A percentile compares a stretch with the other conserved stretches of the same genome.
Evolutionary conservation across 2,329 filamentous ascomycete genomes (phyloP).

Genomic region (Xylaria polymorpha): DNA sequence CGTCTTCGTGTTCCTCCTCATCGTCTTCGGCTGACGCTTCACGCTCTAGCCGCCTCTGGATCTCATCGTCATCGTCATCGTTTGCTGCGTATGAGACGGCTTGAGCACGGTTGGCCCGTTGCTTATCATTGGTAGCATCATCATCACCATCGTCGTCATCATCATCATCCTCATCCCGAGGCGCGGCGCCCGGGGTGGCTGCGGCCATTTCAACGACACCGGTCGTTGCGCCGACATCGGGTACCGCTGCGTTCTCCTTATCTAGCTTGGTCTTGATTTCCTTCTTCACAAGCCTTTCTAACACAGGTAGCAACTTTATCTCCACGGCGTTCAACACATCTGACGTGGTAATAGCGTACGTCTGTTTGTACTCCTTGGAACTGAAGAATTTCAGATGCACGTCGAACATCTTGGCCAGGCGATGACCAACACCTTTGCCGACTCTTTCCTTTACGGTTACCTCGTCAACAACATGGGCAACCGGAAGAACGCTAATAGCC

Average conservation of each 20-base stretch:
- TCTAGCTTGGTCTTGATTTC: slow-evolving; percentile 86
- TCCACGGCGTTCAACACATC: slow-evolving; percentile 87
- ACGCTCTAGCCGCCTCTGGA: slow-evolving; percentile 71
- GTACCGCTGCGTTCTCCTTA: slow-evolving; percentile 75
- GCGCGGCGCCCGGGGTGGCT: slow-evolving; percentile 49
- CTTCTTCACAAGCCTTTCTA: slow-evolving; percentile 76
- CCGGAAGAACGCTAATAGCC: slow-evolving; percentile 85
- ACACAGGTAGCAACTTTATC: slow-evolving; percentile 77
- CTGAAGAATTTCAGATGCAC: slow-evolving; percentile 87
- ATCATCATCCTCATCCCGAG: slow-evolving; percentile 67
- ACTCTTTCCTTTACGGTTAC: slow-evolving; percentile 83
- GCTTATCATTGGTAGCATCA: slow-evolving; percentile 80
- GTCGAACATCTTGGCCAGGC: slow-evolving; percentile 85
- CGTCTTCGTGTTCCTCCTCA: slow-evolving; percentile 68
- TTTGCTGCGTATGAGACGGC: slow-evolving; percentile 91
- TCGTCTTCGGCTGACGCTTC: slow-evolving; percentile 68
- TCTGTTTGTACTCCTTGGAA: slow-evolving; percentile 81
- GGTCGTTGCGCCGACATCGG: slow-evolving; percentile 72
- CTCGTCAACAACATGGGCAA: slow-evolving; percentile 85
- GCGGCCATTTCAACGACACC: slow-evolving; percentile 65
- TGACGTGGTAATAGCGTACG: slow-evolving; percentile 82
- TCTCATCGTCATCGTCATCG: slow-evolving; percentile 87
- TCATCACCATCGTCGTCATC: slow-evolving; percentile 82
- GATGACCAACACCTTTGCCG: slow-evolving; percentile 74
- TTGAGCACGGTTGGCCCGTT: slow-evolving; percentile 79